Conservation (phyloP, 108 stramenopile species). For the Skeletonema marinoi region DNA sequence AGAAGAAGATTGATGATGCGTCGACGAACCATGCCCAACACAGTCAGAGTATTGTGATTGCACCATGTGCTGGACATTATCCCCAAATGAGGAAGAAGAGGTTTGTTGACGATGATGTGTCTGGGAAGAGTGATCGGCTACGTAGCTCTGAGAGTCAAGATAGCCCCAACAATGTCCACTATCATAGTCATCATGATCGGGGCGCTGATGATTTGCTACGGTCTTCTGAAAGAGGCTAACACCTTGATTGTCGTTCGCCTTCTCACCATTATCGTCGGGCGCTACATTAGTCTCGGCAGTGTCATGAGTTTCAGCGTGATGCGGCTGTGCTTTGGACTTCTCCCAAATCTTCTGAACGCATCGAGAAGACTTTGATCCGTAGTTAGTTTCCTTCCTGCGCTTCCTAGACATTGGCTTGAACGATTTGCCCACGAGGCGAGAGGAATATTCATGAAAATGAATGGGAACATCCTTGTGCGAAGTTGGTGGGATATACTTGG, state of each 20-base stretch:
- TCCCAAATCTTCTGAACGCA: conserved; percentile 42
- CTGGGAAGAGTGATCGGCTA: neutral
- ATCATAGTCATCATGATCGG: neutral
- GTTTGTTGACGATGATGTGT: neutral
- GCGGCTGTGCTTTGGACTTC: conserved; percentile 12
- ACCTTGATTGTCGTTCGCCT: neutral
- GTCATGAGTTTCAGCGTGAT: neutral
- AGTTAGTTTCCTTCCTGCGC: conserved; percentile 21
- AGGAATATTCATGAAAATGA: conserved; percentile 48
- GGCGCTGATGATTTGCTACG: neutral
- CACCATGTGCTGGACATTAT: neutral
- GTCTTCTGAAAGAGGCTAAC: conserved; percentile 18
- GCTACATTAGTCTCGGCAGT: neutral
- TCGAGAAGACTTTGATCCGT: conserved; percentile 39
- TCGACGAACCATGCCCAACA: neutral
- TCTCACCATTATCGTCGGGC: neutral
- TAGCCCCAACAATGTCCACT: neutral
- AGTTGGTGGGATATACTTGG: conserved; percentile 4
- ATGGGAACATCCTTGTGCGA: conserved; percentile 48
- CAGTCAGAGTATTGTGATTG: neutral
- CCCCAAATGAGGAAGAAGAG: neutral
- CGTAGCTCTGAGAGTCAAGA: neutral
- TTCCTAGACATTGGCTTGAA: conserved; percentile 48
- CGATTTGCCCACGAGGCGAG: conserved; percentile 37
- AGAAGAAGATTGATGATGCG: too few relatives aligned